Conservation (phyloP, 495 filamentous ascomycete genomes). For the Annulohypoxylon bovei region DNA sequence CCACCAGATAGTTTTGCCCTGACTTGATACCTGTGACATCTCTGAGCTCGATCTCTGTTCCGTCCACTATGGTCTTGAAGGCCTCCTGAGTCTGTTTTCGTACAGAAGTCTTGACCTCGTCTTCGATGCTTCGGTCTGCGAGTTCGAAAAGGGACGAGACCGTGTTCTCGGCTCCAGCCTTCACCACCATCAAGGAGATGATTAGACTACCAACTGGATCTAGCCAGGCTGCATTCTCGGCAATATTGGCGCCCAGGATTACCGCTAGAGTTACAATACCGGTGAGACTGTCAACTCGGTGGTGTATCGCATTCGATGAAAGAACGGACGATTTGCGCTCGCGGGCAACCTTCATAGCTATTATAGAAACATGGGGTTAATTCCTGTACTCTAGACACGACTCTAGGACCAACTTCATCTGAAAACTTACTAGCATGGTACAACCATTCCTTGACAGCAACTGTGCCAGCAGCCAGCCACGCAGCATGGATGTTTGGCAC, state of each 20-base stretch:
- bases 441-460: constrained; percentile 93
- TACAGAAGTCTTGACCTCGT: constrained; percentile 79
- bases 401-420: not conserved
- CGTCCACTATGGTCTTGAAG: constrained; percentile 58
- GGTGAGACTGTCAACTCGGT: constrained; percentile 94
- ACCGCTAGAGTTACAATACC: constrained; percentile 89
- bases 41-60: constrained; percentile 65
- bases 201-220: constrained; percentile 94
- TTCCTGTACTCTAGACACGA: not conserved
- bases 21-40: constrained; percentile 89
- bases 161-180: constrained; percentile 89
- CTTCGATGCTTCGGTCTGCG: constrained; percentile 86
- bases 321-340: constrained; percentile 95
- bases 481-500: constrained; percentile 87
- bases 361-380: constrained; percentile 48
- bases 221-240: constrained; percentile 85
- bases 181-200: constrained; percentile 92
- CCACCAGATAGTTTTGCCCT: constrained; percentile 93
- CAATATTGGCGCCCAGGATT: constrained; percentile 88
- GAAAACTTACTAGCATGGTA: constrained; percentile 87
- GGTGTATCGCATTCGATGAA: constrained; percentile 96
- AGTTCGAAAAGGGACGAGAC: constrained; percentile 82
- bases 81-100: constrained; percentile 68
- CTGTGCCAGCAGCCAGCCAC: constrained; percentile 93
- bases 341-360: constrained; percentile 95